Conservation (phyloP, 2,329 filamentous ascomycete species). For the Fusarium tupiense region DNA sequence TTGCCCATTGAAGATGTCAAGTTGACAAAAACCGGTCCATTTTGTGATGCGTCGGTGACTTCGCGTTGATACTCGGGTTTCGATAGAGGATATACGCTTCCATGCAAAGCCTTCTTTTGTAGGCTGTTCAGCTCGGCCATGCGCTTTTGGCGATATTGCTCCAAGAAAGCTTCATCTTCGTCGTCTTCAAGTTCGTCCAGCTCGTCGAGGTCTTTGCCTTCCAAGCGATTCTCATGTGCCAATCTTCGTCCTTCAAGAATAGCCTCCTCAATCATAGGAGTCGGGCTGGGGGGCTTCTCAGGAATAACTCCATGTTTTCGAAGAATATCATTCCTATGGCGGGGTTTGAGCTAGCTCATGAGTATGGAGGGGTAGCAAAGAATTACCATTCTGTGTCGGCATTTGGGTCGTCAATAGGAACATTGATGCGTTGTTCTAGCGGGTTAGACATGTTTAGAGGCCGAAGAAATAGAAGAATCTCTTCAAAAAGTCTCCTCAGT, state of each 20-base stretch:
- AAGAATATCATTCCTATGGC: slow-evolving; percentile 91
- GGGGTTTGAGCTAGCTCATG: slow-evolving; percentile 40
- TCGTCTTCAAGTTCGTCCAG: slow-evolving; percentile 93
- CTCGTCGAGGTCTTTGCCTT: slow-evolving; percentile 94
- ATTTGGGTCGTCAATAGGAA: slow-evolving; percentile 94
- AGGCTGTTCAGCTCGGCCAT: slow-evolving; percentile 82
- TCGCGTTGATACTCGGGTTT: slow-evolving; percentile 94
- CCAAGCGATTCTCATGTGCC: slow-evolving; percentile 90
- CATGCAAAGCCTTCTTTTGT: slow-evolving; percentile 81
- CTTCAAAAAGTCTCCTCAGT: neutral
- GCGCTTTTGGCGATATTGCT: slow-evolving; percentile 87
- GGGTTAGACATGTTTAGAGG: slow-evolving; percentile 66
- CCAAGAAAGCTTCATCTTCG: slow-evolving; percentile 91
- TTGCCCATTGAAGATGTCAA: slow-evolving; percentile 80
- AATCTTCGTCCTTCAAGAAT: slow-evolving; percentile 83
- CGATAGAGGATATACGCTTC: slow-evolving; percentile 90
- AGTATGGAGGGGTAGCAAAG: slow-evolving; percentile 36
- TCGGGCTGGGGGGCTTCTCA: slow-evolving; percentile 96
- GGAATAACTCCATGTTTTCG: slow-evolving; percentile 96
- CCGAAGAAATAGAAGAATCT: neutral
- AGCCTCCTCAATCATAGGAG: slow-evolving; percentile 95
- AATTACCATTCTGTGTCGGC: slow-evolving; percentile 96
- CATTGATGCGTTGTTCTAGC: slow-evolving; percentile 72
- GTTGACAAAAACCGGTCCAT: slow-evolving; percentile 77
- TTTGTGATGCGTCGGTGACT: slow-evolving; percentile 88